phyloP scores from a whole-genome alignment of 2,329 filamentous ascomycete species.

The Phialemonium atrogriseum region DNA sequence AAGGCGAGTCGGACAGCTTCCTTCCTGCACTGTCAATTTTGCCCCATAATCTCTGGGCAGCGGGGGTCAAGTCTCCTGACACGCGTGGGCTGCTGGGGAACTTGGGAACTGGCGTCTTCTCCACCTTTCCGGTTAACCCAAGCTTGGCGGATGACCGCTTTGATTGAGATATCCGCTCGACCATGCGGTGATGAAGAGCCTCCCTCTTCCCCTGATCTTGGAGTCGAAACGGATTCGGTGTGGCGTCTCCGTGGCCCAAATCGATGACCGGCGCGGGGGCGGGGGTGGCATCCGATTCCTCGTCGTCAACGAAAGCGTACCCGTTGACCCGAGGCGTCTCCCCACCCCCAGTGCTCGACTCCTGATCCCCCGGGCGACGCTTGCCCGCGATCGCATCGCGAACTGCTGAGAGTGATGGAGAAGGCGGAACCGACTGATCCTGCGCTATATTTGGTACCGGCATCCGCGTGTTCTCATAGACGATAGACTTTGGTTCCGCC shows the following conservation, averaged over 20 bases:
- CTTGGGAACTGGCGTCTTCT: conserved; percentile 56
- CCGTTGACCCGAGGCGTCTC: conserved; percentile 90
- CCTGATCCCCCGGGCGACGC: conserved; percentile 53
- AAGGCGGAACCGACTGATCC: conserved; percentile 48
- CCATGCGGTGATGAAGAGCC: conserved; percentile 75
- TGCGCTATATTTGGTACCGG: conserved; percentile 35
- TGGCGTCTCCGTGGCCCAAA: conserved; percentile 51
- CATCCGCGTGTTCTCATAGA: conserved; percentile 78
- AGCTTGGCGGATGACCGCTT: conserved; percentile 56
- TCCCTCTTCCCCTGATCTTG: conserved; percentile 69
- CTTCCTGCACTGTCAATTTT: conserved; percentile 41
- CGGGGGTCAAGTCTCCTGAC: conserved; percentile 58
- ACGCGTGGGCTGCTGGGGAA: conserved; percentile 60
- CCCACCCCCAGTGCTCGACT: conserved; percentile 49
- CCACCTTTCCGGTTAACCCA: conserved; percentile 51
- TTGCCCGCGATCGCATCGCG: conserved; percentile 75
- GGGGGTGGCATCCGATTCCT: conserved; percentile 42
- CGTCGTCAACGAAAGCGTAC: conserved; percentile 89
- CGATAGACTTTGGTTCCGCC: conserved; percentile 67
- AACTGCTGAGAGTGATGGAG: conserved; percentile 77
- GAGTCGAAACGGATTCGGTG: conserved; percentile 73
- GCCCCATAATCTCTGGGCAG: conserved; percentile 60
- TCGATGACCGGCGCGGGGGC: conserved; percentile 36
- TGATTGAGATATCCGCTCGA: conserved; percentile 68
- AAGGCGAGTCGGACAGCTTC: conserved; percentile 26